Evolutionary conservation across 441 rosid species (phyloP).

Genomic region (Jatropha multifida): DNA sequence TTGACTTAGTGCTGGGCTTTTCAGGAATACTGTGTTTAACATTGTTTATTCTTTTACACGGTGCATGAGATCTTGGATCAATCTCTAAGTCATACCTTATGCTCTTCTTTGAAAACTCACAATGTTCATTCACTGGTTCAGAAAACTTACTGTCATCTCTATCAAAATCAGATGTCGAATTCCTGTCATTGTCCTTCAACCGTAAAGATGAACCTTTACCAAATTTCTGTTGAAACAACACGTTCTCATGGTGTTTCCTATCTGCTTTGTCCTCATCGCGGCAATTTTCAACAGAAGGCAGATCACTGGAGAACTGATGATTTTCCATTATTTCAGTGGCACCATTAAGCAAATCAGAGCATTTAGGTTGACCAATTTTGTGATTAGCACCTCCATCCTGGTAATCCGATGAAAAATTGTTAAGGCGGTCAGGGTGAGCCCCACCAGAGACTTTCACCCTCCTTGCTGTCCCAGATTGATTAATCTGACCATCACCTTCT

Average conservation of each 20-base stretch:
- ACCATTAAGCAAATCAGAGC: conserved; percentile 22
- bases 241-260: conserved; percentile 17
- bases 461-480: conserved; percentile 18
- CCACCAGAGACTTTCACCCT: conserved; percentile 28
- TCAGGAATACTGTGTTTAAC: conserved; percentile 18
- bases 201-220: conserved; percentile 22
- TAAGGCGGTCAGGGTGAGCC: conserved; percentile 21
- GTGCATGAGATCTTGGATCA: conserved; percentile 9
- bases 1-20: conserved; percentile 17
- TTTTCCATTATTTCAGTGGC: conserved; percentile 20
- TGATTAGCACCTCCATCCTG: conserved; percentile 17
- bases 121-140: conserved; percentile 20
- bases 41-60: conserved; percentile 10
- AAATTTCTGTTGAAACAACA: conserved; percentile 17
- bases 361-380: conserved; percentile 24
- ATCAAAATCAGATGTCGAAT: conserved; percentile 21
- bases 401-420: conserved; percentile 20
- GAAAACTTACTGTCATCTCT: conserved; percentile 24
- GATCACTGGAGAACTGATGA: conserved; percentile 11
- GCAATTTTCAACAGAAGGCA: conserved; percentile 14
- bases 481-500: conserved; percentile 30
- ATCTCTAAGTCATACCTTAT: conserved; percentile 19
- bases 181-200: conserved; percentile 26
- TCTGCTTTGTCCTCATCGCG: conserved; percentile 13
- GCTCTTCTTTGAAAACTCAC: conserved; percentile 23